A percentile compares a stretch with the other conserved stretches of the same genome.
phyloP scores from a whole-genome alignment of 768 basidiomycete genomes.

The Mycena floridula region DNA sequence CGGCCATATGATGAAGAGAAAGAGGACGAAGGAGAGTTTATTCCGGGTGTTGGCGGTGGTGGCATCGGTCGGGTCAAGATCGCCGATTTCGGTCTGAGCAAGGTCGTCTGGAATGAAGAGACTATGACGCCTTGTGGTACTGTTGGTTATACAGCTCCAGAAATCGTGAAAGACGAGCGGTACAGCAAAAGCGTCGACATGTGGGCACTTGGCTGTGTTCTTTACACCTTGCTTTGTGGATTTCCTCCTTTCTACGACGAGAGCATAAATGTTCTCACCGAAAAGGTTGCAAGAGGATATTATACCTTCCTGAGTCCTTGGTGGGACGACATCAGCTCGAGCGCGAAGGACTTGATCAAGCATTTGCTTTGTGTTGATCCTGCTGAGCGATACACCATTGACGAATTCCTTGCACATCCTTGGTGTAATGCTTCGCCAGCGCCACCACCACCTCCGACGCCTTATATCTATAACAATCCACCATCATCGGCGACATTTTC shows the following conservation, averaged over 20 bases:
- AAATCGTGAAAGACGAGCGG: slow-evolving; percentile 98
- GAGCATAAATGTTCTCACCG: slow-evolving; percentile 94
- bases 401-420: slow-evolving; percentile 94
- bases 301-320: slow-evolving; percentile 99
- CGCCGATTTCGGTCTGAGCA: slow-evolving; percentile 95
- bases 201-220: slow-evolving; percentile 99
- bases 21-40: slow-evolving; percentile 96
- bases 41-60: slow-evolving; percentile 87
- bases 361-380: slow-evolving; percentile 96
- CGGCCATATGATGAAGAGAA: slow-evolving; percentile 98
- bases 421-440: slow-evolving; percentile 79
- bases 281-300: slow-evolving; percentile 95
- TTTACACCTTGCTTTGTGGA: slow-evolving; percentile 96
- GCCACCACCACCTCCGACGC: slow-evolving; percentile 62
- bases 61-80: slow-evolving; percentile 98
- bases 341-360: slow-evolving; percentile 90
- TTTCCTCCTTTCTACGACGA: slow-evolving; percentile 99
- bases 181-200: slow-evolving; percentile 97
- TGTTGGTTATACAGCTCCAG: slow-evolving; percentile 98
- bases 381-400: slow-evolving; percentile 92
- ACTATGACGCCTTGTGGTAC: slow-evolving; percentile 99
- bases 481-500: slow-evolving; percentile 21
- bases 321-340: slow-evolving; percentile 93
- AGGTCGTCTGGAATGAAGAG: slow-evolving; percentile 98
- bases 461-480: slow-evolving; percentile 37